Evolutionary conservation across 257 asterid genomes (phyloP).

Genomic region (Nicotiana otophora): DNA sequence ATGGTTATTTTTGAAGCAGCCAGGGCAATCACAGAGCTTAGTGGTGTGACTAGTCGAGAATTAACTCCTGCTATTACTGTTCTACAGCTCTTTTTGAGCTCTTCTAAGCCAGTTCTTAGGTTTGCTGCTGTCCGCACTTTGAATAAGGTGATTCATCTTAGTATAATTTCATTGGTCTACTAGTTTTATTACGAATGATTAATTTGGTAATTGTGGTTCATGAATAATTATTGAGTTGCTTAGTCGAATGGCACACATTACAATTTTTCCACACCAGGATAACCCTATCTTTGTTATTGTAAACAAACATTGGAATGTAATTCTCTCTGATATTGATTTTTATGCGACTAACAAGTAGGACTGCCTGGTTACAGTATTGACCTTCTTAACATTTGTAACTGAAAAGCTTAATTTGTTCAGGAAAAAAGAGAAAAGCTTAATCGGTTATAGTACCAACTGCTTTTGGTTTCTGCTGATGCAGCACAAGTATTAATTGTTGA

Average conservation of each 20-base stretch:
- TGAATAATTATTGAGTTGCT: not conserved
- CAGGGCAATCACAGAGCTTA: conserved; percentile 87
- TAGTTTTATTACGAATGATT: not conserved
- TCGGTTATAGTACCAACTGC: not conserved
- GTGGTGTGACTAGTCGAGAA: conserved; percentile 76
- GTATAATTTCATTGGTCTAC: not conserved
- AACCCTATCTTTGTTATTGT: not conserved
- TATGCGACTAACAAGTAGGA: not conserved
- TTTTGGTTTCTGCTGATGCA: not conserved
- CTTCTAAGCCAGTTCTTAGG: conserved; percentile 89
- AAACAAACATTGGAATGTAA: not conserved
- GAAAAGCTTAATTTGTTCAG: not conserved
- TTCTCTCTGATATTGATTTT: not conserved
- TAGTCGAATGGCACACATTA: not conserved
- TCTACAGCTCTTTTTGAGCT: conserved; percentile 81
- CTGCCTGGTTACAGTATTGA: not conserved
- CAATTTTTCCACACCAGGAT: not conserved
- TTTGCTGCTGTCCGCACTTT: conserved; percentile 96
- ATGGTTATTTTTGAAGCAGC: conserved; percentile 98
- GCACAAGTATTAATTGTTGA: not conserved
- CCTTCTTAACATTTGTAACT: not conserved
- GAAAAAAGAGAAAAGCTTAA: not conserved
- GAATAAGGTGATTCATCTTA: conserved; percentile 61
- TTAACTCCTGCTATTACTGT: conserved; percentile 92
- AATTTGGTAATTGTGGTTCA: not conserved